Evolutionary conservation across 257 asterid species (phyloP), one percentile per base, ranked within the genome.

Genomic region (Nyctanthes arbortristis): DNA sequence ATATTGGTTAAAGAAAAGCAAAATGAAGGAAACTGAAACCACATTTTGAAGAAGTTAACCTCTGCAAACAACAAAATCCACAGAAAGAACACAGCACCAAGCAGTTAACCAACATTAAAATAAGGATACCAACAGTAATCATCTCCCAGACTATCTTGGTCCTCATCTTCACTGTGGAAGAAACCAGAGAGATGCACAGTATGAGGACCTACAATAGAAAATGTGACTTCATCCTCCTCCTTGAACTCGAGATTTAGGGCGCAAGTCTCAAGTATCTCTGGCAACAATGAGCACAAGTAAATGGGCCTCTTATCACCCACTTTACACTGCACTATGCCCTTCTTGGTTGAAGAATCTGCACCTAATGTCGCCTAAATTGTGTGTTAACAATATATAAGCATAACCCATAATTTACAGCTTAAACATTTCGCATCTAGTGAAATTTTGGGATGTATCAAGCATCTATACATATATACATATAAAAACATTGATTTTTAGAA

Each of bases 111-210:
- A 39, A 59, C 20, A 6, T 39, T 18, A 39, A 37, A 39, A 57
- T 40, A 80, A 84, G 96, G 92, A 90, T 93, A 93, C 95, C 75
- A 77, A 43, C 72, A 84, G 65, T 74, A 70, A 35, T 39, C 87
- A 56, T 84, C 85, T 61, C 60, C 91, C 16, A 52, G 32, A 34
- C 49, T 8, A 67, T 67, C 84, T 52, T 79, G 73, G 36, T 73
- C 49, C 49, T 39, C 86, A 16, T 61, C 33, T 8, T 78, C 94
- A 28, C 85, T 85, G 33, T 76, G 83, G 78, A 87, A 93, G 87
- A 89, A 93, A 59, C 99, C 99, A 67, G 96, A 84, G 22, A 93
- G 88, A 81, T 93, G 94, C 72, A 93, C 85, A 27, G 78, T 78
- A 65, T 85, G 84, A 64, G 86, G 72, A 36, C 99, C 99, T 68